Evolutionary conservation across 1,284 basidiomycete species (phyloP).

Genomic region (Papiliotrema nemorosa): DNA sequence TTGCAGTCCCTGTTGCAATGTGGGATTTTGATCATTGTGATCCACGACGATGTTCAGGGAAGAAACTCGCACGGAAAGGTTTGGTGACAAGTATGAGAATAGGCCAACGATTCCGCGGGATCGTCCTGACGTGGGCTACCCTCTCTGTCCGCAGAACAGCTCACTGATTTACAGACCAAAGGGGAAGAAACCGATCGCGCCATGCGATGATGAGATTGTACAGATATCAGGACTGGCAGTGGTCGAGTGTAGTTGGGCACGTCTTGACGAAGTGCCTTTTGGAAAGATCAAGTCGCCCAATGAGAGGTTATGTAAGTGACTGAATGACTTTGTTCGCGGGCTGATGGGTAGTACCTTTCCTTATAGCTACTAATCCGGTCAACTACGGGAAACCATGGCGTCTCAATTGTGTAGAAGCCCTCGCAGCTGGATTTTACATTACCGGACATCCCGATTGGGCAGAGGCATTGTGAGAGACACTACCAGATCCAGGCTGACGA

Average conservation of each 20-base stretch:
- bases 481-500: conserved; percentile 1
- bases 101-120: conserved; percentile 81
- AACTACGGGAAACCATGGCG: conserved; percentile 95
- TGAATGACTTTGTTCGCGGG: not conserved
- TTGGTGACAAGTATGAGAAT: conserved; percentile 80
- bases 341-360: conserved; percentile 69
- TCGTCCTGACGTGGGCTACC: conserved; percentile 79
- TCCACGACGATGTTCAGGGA: conserved; percentile 89
- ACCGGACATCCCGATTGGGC: conserved; percentile 78
- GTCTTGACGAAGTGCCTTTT: conserved; percentile 91
- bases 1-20: conserved; percentile 76
- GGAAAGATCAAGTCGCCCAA: conserved; percentile 87
- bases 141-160: not conserved
- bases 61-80: conserved; percentile 82
- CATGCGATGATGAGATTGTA: conserved; percentile 79
- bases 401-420: conserved; percentile 85
- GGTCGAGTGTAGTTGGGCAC: conserved; percentile 96
- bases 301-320: conserved; percentile 74
- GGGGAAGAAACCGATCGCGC: conserved; percentile 74
- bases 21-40: conserved; percentile 99
- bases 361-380: conserved; percentile 86
- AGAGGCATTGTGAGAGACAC: conserved; percentile 55
- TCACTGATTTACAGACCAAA: conserved; percentile 63
- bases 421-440: conserved; percentile 89
- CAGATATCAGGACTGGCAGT: conserved; percentile 78